phyloP scores from a whole-genome alignment of 2,329 filamentous ascomycete genomes.

The Exutisphaerella laricina region DNA sequence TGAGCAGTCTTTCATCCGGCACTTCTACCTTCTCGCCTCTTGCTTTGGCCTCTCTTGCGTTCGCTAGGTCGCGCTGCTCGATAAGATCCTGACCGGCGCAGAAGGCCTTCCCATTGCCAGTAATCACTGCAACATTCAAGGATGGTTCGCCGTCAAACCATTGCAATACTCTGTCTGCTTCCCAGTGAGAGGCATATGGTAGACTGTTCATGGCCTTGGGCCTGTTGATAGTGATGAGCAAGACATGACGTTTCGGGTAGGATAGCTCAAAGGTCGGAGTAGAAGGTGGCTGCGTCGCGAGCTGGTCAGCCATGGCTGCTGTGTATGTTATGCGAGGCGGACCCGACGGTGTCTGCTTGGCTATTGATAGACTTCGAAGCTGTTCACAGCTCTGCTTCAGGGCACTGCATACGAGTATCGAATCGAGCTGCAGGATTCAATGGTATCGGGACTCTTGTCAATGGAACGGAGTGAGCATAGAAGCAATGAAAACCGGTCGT shows the following conservation, averaged over 20 bases:
- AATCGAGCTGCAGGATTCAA: no score
- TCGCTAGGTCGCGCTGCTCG: slow-evolving; percentile 36
- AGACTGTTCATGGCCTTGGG: slow-evolving; percentile 46
- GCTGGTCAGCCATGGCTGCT: slow-evolving; percentile 16
- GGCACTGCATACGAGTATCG: no score
- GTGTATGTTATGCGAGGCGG: no score
- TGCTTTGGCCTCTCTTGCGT: slow-evolving; percentile 19
- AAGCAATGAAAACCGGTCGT: no score
- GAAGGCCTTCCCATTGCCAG: slow-evolving; percentile 51
- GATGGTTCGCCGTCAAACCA: slow-evolving; percentile 47
- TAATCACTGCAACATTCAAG: slow-evolving; percentile 38
- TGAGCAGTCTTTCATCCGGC: slow-evolving; percentile 21
- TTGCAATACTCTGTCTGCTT: slow-evolving; percentile 46
- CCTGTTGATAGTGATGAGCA: slow-evolving; percentile 52
- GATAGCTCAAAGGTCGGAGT: slow-evolving; percentile 33
- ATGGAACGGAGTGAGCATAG: no score
- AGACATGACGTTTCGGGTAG: slow-evolving; percentile 44
- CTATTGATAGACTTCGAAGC: no score
- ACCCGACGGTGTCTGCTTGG: no score
- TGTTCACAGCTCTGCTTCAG: no score
- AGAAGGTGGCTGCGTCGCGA: slow-evolving; percentile 20
- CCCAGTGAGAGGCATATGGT: slow-evolving; percentile 42
- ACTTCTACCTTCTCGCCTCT: slow-evolving; percentile 22
- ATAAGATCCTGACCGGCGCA: slow-evolving; percentile 53
- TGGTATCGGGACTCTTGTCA: no score